Evolutionary conservation across 257 asterid species (phyloP).

Genomic region (Ligustrum vulgare): DNA sequence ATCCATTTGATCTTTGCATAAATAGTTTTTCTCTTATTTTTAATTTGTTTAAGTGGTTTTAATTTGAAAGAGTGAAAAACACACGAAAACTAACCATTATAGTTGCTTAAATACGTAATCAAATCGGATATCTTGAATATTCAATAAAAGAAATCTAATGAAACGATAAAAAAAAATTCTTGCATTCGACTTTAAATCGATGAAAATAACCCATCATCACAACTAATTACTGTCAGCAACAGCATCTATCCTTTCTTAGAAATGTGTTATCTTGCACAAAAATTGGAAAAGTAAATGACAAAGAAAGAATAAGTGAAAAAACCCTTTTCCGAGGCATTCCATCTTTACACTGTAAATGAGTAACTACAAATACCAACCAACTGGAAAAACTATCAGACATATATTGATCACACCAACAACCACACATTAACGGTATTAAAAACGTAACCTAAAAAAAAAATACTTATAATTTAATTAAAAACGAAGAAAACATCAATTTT

Average conservation of each 20-base stretch:
- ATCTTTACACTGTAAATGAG: slow-evolving; percentile 9
- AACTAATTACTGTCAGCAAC: not conserved
- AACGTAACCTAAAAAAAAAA: slow-evolving; percentile 18
- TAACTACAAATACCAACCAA: slow-evolving; percentile 15
- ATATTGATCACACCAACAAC: slow-evolving; percentile 40
- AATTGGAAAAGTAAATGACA: slow-evolving; percentile 8
- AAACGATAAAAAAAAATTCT: not conserved
- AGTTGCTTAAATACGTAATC: too few relatives aligned
- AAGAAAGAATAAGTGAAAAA: slow-evolving; percentile 13
- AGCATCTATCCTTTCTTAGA: not conserved
- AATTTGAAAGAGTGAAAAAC: too few relatives aligned
- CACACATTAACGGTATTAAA: slow-evolving; percentile 31
- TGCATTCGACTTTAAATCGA: not conserved
- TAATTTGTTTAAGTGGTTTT: too few relatives aligned
- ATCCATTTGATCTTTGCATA: too few relatives aligned
- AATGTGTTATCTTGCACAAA: not conserved
- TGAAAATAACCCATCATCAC: not conserved
- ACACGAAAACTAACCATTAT: too few relatives aligned
- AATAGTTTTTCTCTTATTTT: too few relatives aligned
- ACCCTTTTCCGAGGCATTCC: slow-evolving; percentile 15
- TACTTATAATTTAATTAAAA: slow-evolving; percentile 9
- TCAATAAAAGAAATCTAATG: too few relatives aligned
- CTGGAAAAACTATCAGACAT: not conserved
- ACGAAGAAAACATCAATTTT: not conserved
- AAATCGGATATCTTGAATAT: too few relatives aligned